Base-by-base conservation (phyloP, 164 flowering plant genomes). In the Berberis vulgaris region DNA sequence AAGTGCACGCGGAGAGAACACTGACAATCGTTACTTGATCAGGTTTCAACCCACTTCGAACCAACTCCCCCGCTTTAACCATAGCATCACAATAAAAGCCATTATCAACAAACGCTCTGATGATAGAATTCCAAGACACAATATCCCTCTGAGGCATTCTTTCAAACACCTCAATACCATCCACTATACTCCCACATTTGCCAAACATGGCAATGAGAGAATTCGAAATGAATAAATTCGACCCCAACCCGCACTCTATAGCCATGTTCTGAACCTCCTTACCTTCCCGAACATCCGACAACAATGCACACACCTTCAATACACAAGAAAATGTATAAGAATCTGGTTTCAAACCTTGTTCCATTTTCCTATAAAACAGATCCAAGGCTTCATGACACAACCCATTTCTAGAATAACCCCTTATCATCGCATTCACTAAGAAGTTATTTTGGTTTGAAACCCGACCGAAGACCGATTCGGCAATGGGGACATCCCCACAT, bases 91-190 rank as follows among this genome's bases (percentile, higher is more conserved):
- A n/a, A 13, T 59, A 46, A 55, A 66, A 65, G 11, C 74, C 72
- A 54, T 71, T 57, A 44, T 74, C 69, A 41, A 66, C 40, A 54
- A 62, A 75, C 1, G 62, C 67, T 38, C 71, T 50, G 5, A 71
- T 65, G 13, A 75, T 68, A 9, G 74, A 75, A 65, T 75, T 75
- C 75, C 75, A 71, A 8, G 78, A 75, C 0, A 75, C 63, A 9
- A 66, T 66, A 46, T 75, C 75, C 43, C 75, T 56, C 8, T 66
- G 44, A 45, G 66, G 66, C 78, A 75, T 69, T 69, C 59, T 63
- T 10, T 75, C 75, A 46, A 75, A 75, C 69, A 75, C 64, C 5
- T 41, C 44, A 41, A 65, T 26, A 41, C 58, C 71, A 39, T 71
- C 68, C 2, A 47, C 1, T 39, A 65, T 38, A 45, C 65, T 63